These are phyloP conservation scores for Moesziomyces globuligerus DNA, from an alignment of 1,284 basidiomycete species.

Conservation along the genomic window DNA sequence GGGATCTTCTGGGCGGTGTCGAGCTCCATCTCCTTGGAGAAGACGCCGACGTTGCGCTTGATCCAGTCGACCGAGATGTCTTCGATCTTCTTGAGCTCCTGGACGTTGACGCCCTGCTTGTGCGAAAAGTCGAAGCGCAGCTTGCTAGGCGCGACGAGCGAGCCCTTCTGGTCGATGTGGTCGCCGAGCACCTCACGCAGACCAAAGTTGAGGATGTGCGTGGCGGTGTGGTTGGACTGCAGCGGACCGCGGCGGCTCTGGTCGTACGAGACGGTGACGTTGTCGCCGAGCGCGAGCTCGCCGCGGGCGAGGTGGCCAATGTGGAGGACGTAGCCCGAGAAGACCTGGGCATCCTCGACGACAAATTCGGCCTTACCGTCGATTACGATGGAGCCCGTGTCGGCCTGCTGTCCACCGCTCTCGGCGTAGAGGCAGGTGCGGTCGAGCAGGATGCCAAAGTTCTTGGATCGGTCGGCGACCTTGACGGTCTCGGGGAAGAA, in stretches of 20 bases:
- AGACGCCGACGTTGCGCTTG: constrained; percentile 86
- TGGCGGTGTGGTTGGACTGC: constrained; percentile 97
- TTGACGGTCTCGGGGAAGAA: constrained; percentile 71
- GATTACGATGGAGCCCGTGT: constrained; percentile 92
- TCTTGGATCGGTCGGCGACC: constrained; percentile 71
- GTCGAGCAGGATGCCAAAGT: constrained; percentile 89
- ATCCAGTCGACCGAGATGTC: constrained; percentile 87
- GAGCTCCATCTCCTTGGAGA: constrained; percentile 85
- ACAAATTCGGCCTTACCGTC: constrained; percentile 92
- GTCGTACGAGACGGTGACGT: constrained; percentile 79
- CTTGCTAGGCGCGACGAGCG: constrained; percentile 92
- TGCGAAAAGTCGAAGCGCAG: constrained; percentile 98
- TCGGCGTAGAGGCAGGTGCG: constrained; percentile 98
- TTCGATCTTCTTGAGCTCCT: constrained; percentile 86
- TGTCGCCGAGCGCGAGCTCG: constrained; percentile 75
- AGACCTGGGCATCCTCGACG: constrained; percentile 90
- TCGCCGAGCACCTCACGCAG: constrained; percentile 93
- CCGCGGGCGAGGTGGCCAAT: constrained; percentile 86
- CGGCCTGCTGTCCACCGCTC: constrained; percentile 95
- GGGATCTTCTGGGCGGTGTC: constrained; percentile 85
- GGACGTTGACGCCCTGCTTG: constrained; percentile 81
- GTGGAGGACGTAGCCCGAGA: constrained; percentile 87
- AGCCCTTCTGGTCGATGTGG: constrained; percentile 97
- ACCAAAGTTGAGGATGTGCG: constrained; percentile 94
- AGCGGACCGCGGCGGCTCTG: constrained; percentile 88